Conservation (phyloP, 129 eudicot genomes). For the Tagetes patula region DNA sequence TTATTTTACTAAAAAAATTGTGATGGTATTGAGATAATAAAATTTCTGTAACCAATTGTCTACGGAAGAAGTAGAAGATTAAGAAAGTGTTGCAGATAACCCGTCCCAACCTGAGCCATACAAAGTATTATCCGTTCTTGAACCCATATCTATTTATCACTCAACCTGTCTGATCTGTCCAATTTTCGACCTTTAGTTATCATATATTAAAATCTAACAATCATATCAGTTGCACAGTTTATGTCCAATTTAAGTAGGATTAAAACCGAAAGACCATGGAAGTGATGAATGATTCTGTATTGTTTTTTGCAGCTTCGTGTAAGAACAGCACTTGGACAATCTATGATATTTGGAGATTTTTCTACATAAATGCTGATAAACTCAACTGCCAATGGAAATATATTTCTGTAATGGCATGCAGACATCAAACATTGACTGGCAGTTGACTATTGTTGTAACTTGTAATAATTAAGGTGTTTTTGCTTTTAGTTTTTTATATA, state of each 20-base stretch:
- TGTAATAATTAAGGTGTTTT: slow-evolving; percentile 26
- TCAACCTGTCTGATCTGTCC: neutral
- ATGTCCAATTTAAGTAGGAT: neutral
- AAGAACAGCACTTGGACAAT: slow-evolving; percentile 61
- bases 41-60: neutral
- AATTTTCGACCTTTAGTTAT: neutral
- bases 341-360: slow-evolving; percentile 61
- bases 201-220: neutral
- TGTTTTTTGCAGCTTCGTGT: slow-evolving; percentile 68
- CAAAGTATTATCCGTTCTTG: neutral
- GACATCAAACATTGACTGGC: slow-evolving; percentile 19
- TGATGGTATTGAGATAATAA: neutral
- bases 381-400: slow-evolving; percentile 15
- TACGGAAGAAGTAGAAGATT: neutral
- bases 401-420: slow-evolving; percentile 7
- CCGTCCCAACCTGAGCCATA: neutral
- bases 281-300: no score
- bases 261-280: neutral
- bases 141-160: neutral
- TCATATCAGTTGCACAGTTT: neutral
- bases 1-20: neutral
- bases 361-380: slow-evolving; percentile 39
- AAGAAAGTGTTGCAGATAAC: neutral
- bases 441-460: slow-evolving; percentile 31
- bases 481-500: neutral